Percentiles rank a stretch among this genome's conserved stretches.
Conservation (phyloP, 805 yeast genomes). For the Myxozyma mucilagina region DNA sequence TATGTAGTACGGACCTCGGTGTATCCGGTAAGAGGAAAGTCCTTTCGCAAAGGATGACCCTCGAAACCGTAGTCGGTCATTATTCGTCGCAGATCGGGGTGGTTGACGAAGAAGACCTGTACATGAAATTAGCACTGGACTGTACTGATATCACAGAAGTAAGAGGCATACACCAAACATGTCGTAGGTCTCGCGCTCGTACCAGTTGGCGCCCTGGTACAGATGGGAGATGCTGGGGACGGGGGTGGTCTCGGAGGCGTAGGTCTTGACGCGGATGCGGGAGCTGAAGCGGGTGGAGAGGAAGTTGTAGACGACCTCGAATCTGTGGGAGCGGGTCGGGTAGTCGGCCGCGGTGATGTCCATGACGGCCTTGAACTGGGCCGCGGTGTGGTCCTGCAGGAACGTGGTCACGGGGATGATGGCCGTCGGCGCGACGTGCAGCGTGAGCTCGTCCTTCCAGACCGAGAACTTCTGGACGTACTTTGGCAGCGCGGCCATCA, state of each 20-base stretch:
- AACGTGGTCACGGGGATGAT: constrained; percentile 69
- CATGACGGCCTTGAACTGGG: constrained; percentile 75
- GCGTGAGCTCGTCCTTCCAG: constrained; percentile 84
- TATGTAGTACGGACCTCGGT: constrained; percentile 50
- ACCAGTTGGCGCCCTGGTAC: constrained; percentile 84
- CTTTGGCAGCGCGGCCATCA: constrained; percentile 78
- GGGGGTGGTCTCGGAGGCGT: constrained; percentile 77
- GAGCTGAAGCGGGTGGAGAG: constrained; percentile 81
- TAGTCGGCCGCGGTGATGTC: constrained; percentile 86
- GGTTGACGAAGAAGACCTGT: constrained; percentile 72
- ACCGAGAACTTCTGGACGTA: constrained; percentile 80
- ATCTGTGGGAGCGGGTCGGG: constrained; percentile 79
- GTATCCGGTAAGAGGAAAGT: constrained; percentile 90
- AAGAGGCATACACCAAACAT: constrained; percentile 58
- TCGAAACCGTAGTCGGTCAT: constrained; percentile 91
- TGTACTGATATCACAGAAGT: neutral
- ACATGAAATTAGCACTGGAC: neutral
- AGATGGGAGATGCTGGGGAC: constrained; percentile 77
- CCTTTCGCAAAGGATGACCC: constrained; percentile 89
- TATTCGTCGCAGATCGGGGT: constrained; percentile 85
- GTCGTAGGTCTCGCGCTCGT: constrained; percentile 86
- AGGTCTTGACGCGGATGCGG: constrained; percentile 84
- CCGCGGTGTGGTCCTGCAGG: constrained; percentile 73
- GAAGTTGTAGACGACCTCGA: constrained; percentile 82
- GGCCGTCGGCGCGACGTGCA: constrained; percentile 75